Conservation (phyloP, 225 moss, liverwort and hornwort species). For the Sphagnum contortum region DNA sequence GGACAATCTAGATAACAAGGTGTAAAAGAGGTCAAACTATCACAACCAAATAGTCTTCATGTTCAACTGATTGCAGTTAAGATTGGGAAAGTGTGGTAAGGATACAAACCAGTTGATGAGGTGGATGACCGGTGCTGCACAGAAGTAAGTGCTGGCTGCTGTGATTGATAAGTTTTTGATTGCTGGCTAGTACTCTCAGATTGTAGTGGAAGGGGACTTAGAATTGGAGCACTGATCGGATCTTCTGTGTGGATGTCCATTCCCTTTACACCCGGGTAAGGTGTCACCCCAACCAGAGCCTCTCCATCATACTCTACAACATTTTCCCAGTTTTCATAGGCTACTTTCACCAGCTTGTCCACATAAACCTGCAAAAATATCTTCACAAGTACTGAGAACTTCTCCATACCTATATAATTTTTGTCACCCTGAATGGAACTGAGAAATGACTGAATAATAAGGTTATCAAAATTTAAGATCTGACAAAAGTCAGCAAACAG, state of each 20-base stretch:
- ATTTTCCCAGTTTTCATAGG: constrained; percentile 57
- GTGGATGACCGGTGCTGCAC: not conserved
- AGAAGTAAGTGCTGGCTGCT: not conserved
- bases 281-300: constrained; percentile 46
- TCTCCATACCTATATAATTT: too few species aligned
- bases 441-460: too few species aligned
- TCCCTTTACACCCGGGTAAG: constrained; percentile 28
- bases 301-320: constrained; percentile 56
- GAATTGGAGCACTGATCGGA: constrained; percentile 18
- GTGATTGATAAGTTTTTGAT: too few species aligned
- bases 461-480: too few species aligned
- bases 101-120: not conserved
- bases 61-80: too few species aligned
- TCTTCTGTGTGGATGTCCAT: constrained; percentile 41
- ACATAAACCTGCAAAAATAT: constrained; percentile 25
- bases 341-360: constrained; percentile 54
- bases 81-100: not conserved
- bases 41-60: too few species aligned
- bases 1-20: too few species aligned
- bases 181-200: constrained; percentile 39
- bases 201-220: constrained; percentile 19
- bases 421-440: too few species aligned
- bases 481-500: not conserved
- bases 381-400: too few species aligned
- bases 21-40: too few species aligned